These are phyloP conservation scores for Penicillium sp. DNA, from an alignment of 2,329 filamentous ascomycete species.

Conservation along the genomic window DNA sequence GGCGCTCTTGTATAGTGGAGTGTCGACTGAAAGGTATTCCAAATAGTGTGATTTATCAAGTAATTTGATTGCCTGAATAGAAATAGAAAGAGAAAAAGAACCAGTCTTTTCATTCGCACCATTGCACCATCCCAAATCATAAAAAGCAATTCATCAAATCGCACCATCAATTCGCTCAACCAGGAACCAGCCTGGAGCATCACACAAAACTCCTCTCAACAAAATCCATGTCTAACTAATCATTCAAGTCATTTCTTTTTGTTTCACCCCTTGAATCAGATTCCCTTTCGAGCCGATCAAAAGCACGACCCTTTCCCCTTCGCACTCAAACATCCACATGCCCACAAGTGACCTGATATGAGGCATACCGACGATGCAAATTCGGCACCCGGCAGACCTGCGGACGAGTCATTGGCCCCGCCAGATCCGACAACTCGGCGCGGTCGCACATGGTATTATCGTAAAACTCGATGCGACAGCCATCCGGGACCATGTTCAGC, in stretches of 20 bases:
- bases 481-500: conserved; percentile 12
- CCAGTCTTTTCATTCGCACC: too few relatives aligned
- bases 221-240: too few relatives aligned
- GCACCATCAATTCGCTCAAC: too few relatives aligned
- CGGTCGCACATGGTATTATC: conserved; percentile 24
- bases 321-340: conserved; percentile 3
- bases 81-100: too few relatives aligned
- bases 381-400: conserved; percentile 11
- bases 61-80: too few relatives aligned
- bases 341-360: conserved; percentile 20
- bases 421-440: conserved; percentile 13
- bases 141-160: neutral
- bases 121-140: neutral
- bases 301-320: neutral
- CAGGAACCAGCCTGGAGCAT: neutral
- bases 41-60: too few relatives aligned
- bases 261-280: too few relatives aligned
- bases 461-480: conserved; percentile 19
- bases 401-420: conserved; percentile 7
- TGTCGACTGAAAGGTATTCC: too few relatives aligned
- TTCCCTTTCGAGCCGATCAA: too few relatives aligned
- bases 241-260: too few relatives aligned
- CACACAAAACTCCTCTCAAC: too few relatives aligned
- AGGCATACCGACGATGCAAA: conserved; percentile 13
- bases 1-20: too few relatives aligned